Conservation (phyloP, 768 basidiomycete species). For the Collybiopsis confluens region DNA sequence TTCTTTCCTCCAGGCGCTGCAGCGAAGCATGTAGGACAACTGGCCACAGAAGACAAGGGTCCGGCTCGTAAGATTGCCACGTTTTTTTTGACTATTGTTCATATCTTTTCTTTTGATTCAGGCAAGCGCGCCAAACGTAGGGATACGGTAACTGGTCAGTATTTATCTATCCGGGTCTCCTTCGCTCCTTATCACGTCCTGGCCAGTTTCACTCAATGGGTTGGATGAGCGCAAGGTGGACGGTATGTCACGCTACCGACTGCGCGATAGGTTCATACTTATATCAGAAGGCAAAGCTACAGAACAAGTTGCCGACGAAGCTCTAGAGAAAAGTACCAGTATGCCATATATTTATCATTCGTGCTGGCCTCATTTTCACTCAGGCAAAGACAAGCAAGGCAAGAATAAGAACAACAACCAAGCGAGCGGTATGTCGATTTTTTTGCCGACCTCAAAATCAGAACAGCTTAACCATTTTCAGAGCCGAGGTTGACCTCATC, state of each 20-base stretch:
- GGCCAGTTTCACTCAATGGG: neutral
- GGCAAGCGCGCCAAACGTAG: neutral
- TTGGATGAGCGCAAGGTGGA: neutral
- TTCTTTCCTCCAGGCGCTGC: neutral
- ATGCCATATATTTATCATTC: too few relatives aligned
- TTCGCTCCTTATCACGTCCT: too few relatives aligned
- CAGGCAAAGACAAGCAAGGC: slow-evolving; percentile 12
- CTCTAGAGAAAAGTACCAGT: neutral
- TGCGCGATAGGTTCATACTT: neutral
- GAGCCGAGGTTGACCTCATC: too few relatives aligned
- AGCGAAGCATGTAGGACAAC: neutral
- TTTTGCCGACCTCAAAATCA: neutral
- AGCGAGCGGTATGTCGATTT: neutral
- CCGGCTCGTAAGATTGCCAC: neutral
- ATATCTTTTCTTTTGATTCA: neutral
- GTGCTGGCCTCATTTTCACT: neutral
- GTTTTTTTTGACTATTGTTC: neutral
- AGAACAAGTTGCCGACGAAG: neutral
- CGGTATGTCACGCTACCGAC: neutral
- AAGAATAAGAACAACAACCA: slow-evolving; percentile 12
- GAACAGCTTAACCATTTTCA: too few relatives aligned
- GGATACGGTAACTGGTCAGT: neutral
- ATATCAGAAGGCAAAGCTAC: neutral
- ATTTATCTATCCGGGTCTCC: neutral
- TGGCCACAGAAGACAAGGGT: neutral